Evolutionary conservation across 441 rosid genomes (phyloP), one percentile per base, ranked within the genome.

Genomic region (Mallotus repandus): DNA sequence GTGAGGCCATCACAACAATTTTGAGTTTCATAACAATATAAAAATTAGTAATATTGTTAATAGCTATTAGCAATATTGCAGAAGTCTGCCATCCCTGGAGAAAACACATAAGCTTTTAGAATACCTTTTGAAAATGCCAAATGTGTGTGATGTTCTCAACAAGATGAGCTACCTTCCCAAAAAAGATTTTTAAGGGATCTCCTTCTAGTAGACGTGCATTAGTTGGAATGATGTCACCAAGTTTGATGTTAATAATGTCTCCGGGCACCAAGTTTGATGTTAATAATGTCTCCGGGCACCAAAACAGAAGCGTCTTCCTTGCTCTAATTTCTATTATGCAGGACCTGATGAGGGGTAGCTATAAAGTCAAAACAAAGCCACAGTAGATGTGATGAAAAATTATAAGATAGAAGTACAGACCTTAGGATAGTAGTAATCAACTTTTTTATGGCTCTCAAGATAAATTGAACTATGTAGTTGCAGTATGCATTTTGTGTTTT

Each of bases 301-400:
- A 93, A 84, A 54, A 93, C 83, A 1, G 94, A 77, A 19, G 97
- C 98, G 35, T 93, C 98, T 70, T 93, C 81, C 84, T 93, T 94
- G 9, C 72, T 75, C 98, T 97, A 93, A 69, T 81, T 91, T 4
- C 91, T 91, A 81, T 90, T 94, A 64, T 97, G 87, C 35, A 91
- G 87, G 65, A 93, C 88, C 93, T 92, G 76, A 29, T 71, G 38
- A 56, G 57, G 7, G n/a, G 48, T 13, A 68, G 60, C 50, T 68
- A 69, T 59, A 6, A 54, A 38, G 58, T 63, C 13, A 66, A 12
- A 57, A 15, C 43, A 13, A 45, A 50, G 43, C 11, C 14, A 71
- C 12, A 19, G 1, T 5, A 66, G 50, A 68, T 21, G 8, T 18
- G 11, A 50, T 49, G 54, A 43, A 38, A 35, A 19, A 12, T 53